These are phyloP conservation scores for Euclidium syriacum DNA, from an alignment of 345 rosid genomes.

Conservation along the genomic window DNA sequence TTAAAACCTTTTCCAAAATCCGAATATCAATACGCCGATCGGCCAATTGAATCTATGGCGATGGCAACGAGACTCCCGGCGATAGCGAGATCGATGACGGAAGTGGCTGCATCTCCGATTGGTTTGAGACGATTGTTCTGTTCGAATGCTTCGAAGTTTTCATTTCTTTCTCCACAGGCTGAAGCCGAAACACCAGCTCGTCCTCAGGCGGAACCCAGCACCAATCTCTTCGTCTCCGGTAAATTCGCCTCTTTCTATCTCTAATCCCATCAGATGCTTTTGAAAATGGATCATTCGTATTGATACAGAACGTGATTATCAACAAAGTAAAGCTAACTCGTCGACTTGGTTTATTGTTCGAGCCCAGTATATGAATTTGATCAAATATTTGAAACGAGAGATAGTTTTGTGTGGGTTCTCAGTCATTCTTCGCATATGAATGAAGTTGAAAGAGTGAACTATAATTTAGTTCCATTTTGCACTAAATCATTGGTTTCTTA, in stretches of 20 bases:
- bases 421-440: not conserved
- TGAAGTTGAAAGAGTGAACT: not conserved
- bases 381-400: not conserved
- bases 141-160: conserved; percentile 38
- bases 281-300: not conserved
- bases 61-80: conserved; percentile 33
- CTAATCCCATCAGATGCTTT: not conserved
- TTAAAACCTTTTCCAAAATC: not conserved
- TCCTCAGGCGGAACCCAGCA: conserved; percentile 66
- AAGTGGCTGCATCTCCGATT: conserved; percentile 38
- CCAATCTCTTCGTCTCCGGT: conserved; percentile 77
- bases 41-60: conserved; percentile 15
- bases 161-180: conserved; percentile 34
- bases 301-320: not conserved
- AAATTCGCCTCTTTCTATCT: not conserved
- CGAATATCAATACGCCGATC: not conserved
- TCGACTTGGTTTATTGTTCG: not conserved
- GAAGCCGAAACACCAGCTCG: conserved; percentile 37
- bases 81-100: conserved; percentile 32
- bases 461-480: not conserved
- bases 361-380: not conserved
- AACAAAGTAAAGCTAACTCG: not conserved
- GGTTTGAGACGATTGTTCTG: conserved; percentile 51
- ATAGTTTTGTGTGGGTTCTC: not conserved
- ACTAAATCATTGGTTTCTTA: not conserved